Evolutionary conservation across 371 early-diverging fungal species (phyloP).

Genomic region (Lichtheimia ornata): DNA sequence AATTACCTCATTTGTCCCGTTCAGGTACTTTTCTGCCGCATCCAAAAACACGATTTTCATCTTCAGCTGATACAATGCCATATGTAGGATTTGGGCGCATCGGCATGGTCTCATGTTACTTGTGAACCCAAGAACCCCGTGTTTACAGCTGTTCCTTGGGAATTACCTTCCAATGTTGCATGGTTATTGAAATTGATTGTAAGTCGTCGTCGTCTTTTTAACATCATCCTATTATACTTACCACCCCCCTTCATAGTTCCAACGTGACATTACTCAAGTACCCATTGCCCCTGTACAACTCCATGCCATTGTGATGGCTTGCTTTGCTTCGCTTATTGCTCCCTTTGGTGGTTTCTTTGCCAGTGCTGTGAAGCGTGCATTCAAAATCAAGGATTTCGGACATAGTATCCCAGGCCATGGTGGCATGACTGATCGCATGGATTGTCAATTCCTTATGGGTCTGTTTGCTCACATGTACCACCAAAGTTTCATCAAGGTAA

Average conservation of each 20-base stretch:
- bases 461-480: conserved; percentile 94
- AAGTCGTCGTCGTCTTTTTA: conserved; percentile 8
- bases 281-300: conserved; percentile 86
- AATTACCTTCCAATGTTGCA: conserved; percentile 27
- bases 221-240: conserved; percentile 11
- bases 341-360: conserved; percentile 99
- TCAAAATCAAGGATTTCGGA: conserved; percentile 99
- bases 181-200: conserved; percentile 30
- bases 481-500: conserved; percentile 81
- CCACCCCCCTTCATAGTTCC: conserved; percentile 18
- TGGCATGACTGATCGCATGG: conserved; percentile 98
- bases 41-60: too few species aligned
- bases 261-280: conserved; percentile 33
- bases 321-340: conserved; percentile 96
- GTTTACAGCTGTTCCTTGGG: conserved; percentile 45
- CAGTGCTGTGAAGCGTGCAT: conserved; percentile 97
- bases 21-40: conserved; percentile 31
- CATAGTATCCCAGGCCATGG: conserved; percentile 98
- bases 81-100: conserved; percentile 39
- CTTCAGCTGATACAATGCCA: neutral
- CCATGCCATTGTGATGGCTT: conserved; percentile 88
- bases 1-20: conserved; percentile 90
- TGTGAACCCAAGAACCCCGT: conserved; percentile 55
- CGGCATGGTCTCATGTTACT: conserved; percentile 49
- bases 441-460: conserved; percentile 98